phyloP scores from a whole-genome alignment of 2,329 filamentous ascomycete species.

The Botrytis squamosa region DNA sequence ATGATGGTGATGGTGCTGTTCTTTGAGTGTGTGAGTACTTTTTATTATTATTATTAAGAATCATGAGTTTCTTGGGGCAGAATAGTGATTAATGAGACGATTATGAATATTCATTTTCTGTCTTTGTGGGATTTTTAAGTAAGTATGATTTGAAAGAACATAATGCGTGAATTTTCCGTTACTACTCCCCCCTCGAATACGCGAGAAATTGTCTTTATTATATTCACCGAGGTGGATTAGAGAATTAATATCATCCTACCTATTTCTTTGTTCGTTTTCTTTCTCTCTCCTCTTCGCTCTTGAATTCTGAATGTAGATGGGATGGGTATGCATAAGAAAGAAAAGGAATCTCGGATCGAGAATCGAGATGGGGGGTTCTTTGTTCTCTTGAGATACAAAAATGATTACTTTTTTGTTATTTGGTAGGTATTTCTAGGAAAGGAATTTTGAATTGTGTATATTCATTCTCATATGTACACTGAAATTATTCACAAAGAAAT shows the following conservation, averaged over 20 bases:
- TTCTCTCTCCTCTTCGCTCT: not conserved
- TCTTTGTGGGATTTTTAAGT: not conserved
- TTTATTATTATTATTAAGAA: too few relatives aligned
- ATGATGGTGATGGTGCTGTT: not conserved
- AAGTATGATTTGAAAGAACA: not conserved
- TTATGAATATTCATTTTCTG: not conserved
- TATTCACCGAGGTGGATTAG: too few relatives aligned
- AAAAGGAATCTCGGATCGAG: not conserved
- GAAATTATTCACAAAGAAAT: not conserved
- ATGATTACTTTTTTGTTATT: too few relatives aligned
- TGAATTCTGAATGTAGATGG: too few relatives aligned
- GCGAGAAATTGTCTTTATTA: not conserved
- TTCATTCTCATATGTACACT: not conserved
- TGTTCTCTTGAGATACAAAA: not conserved
- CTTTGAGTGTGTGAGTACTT: not conserved
- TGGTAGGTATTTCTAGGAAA: too few relatives aligned
- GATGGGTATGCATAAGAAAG: not conserved
- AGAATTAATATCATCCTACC: accelerated
- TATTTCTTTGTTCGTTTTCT: not conserved
- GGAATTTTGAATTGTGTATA: not conserved
- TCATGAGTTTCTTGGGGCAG: accelerated
- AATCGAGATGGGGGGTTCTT: not conserved
- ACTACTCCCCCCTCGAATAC: too few relatives aligned
- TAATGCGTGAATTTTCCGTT: not conserved
- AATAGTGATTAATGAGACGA: accelerated